Percentiles rank a stretch among this genome's conserved stretches.
These are phyloP conservation scores for Pyrus hybrid DNA, from an alignment of 331 rosid species.

Conservation along the genomic window DNA sequence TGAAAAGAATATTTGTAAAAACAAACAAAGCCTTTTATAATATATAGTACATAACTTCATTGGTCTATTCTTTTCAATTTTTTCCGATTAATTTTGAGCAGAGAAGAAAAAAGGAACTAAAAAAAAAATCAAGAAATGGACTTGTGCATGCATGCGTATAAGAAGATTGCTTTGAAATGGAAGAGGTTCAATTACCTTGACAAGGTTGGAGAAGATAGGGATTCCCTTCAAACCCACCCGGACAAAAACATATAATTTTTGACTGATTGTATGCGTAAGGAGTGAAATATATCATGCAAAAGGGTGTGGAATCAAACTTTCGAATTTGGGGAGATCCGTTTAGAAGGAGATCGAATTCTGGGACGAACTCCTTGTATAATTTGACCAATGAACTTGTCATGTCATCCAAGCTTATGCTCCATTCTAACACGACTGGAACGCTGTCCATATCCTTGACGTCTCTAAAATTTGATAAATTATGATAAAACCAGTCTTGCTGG, in stretches of 20 bases:
- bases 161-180: neutral
- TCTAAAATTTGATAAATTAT: neutral
- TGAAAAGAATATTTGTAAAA: too few relatives aligned
- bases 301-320: neutral
- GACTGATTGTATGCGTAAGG: neutral
- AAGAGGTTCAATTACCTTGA: neutral
- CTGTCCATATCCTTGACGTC: neutral
- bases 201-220: neutral
- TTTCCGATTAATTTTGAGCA: too few relatives aligned
- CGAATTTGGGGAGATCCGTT: too few relatives aligned
- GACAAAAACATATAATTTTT: neutral
- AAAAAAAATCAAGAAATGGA: too few relatives aligned
- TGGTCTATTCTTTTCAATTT: too few relatives aligned
- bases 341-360: too few relatives aligned
- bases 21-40: too few relatives aligned
- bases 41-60: too few relatives aligned
- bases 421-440: slow-evolving; percentile 1
- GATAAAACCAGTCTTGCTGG: neutral
- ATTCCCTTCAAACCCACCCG: neutral
- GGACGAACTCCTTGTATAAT: too few relatives aligned
- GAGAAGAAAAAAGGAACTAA: too few relatives aligned
- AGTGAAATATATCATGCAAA: rapidly evolving
- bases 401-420: neutral
- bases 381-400: neutral
- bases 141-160: too few relatives aligned